Base-by-base conservation (phyloP, 1,284 basidiomycete genomes). In the Polyporus tsugae region DNA sequence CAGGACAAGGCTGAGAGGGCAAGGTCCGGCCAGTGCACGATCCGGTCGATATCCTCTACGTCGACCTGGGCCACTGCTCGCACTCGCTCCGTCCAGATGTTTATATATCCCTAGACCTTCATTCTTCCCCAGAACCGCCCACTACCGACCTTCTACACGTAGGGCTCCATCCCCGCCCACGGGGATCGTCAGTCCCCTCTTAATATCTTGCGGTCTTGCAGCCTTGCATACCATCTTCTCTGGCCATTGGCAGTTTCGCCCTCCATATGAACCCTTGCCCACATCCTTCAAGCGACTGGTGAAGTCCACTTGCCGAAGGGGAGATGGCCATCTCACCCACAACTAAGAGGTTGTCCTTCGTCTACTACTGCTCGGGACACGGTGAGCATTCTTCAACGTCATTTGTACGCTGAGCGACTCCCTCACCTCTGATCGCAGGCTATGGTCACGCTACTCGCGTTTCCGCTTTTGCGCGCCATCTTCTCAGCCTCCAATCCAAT, bases 361-460 rank as follows among this genome's bases (percentile, higher is more conserved):
- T 86, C 1, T 92, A 91, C 76, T 92, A 92, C 75, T 92, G 90
- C 77, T 91, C 89, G 42, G 91, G 91, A 29, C 91, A 93, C 75
- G 91, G 90, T 89, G 66, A n/a, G 58, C 63, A 81, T 70, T 39
- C 35, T 6, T 36, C 7, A 22, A 33, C 10, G 36, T 33, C 9
- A 33, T 60, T n/a, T 33, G n/a, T 33, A 13, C 39, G 36, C 49
- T 25, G 36, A 36, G 29, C 33, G 38, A 3, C 15, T 11, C 22
- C 36, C 46, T 41, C 25, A 65, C 22, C 33, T 55, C 19, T 19
- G 22, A 25, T n/a, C 58, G 7, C 71, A 91, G 89, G 90, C 36
- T 92, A 90, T 70, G 91, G 91, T 10, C 91, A 92, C 76, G 91
- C 90, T 29, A 93, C 91, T 6, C 86, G 91, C 42, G 91, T 93